phyloP scores from a whole-genome alignment of 352 stramenopile species.

The Globisporangium cederbergense region DNA sequence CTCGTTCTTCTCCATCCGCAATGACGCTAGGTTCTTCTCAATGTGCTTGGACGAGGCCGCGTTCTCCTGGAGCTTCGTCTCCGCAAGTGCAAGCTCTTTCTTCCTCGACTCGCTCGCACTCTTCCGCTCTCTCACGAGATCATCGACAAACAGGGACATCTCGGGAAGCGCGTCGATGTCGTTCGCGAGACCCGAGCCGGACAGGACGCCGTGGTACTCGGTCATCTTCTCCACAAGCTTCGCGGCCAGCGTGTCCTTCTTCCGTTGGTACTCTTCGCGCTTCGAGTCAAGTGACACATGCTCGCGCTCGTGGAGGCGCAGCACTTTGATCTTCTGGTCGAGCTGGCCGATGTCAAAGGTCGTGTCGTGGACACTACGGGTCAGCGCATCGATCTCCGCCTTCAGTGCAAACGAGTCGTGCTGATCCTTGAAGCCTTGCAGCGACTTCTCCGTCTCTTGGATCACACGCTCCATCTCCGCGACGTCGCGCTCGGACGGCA shows the following conservation, averaged over 20 bases:
- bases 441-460: conserved; percentile 37
- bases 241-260: conserved; percentile 38
- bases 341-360: conserved; percentile 45
- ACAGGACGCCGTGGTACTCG: conserved; percentile 37
- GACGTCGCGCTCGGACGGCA: conserved; percentile 50
- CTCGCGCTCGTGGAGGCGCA: conserved; percentile 48
- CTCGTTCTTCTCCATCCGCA: conserved; percentile 42
- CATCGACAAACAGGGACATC: conserved; percentile 24
- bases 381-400: conserved; percentile 39
- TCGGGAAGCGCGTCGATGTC: conserved; percentile 28
- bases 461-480: conserved; percentile 44
- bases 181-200: conserved; percentile 23
- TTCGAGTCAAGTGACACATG: conserved; percentile 50
- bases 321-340: conserved; percentile 45
- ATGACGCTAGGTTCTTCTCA: conserved; percentile 36
- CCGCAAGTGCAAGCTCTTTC: conserved; percentile 25
- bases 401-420: conserved; percentile 36
- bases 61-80: conserved; percentile 54
- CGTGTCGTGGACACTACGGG: conserved; percentile 37
- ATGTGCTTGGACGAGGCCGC: conserved; percentile 40
- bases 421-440: conserved; percentile 43
- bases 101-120: conserved; percentile 23
- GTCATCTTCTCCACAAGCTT: conserved; percentile 42
- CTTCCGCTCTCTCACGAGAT: conserved; percentile 24
- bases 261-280: conserved; percentile 34